Percentiles rank a stretch among this genome's conserved stretches.
These are phyloP conservation scores for Symbiodinium pilosum DNA, from an alignment of 73 alveolate genomes.

Conservation along the genomic window DNA sequence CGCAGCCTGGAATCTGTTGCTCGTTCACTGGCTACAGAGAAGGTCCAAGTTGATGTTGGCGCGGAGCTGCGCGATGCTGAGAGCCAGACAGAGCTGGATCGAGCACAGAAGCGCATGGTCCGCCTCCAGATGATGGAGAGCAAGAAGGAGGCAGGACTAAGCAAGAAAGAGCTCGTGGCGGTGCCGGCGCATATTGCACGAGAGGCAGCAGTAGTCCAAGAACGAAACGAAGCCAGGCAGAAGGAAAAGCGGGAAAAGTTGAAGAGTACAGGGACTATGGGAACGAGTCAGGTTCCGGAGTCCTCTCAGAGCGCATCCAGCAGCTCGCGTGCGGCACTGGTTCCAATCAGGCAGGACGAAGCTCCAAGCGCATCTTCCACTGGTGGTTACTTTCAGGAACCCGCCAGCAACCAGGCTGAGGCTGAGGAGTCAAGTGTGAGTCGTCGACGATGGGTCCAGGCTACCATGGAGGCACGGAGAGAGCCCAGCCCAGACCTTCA, in stretches of 20 bases:
- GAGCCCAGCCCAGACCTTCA: not conserved
- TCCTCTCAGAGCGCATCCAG: not conserved
- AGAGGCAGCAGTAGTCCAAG: constrained; percentile 67
- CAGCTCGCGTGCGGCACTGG: not conserved
- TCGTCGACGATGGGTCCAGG: constrained; percentile 22
- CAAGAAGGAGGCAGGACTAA: constrained; percentile 73
- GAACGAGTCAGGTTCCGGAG: not conserved
- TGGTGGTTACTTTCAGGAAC: not conserved
- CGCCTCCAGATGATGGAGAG: constrained; percentile 63
- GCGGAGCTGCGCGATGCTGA: constrained; percentile 94
- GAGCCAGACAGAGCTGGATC: constrained; percentile 36
- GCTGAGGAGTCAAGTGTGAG: constrained; percentile 9
- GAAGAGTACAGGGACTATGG: not conserved
- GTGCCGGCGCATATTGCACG: constrained; percentile 53
- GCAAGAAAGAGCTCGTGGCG: constrained; percentile 54
- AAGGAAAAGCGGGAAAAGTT: constrained; percentile 16
- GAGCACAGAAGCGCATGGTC: constrained; percentile 93
- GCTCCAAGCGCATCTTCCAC: not conserved
- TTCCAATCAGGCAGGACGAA: not conserved
- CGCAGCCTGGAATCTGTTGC: constrained; percentile 89
- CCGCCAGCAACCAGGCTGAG: not conserved
- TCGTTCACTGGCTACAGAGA: constrained; percentile 59
- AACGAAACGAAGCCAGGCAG: constrained; percentile 26
- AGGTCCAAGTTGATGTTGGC: constrained; percentile 54
- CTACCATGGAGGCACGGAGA: not conserved